Percentiles rank a stretch among this genome's conserved stretches.
Conservation (phyloP, 345 rosid genomes). For the sweet orange (Citrus sinensis) region DNA sequence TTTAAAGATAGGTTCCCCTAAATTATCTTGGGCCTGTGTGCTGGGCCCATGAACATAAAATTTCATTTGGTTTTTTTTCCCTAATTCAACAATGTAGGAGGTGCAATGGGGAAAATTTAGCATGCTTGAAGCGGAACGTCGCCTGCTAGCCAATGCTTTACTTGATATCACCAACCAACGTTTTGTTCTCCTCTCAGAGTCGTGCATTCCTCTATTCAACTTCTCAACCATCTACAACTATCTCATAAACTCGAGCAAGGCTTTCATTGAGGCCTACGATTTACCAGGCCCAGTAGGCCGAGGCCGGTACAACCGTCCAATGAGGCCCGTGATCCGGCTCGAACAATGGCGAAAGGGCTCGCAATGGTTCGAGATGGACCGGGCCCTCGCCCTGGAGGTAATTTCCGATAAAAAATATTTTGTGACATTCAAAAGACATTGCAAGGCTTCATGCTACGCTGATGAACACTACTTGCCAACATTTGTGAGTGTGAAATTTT, state of each 20-base stretch:
- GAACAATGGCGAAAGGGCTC: conserved; percentile 81
- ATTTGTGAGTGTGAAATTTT: conserved; percentile 38
- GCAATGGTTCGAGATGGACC: conserved; percentile 84
- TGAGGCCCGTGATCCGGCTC: conserved; percentile 46
- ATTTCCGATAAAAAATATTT: conserved; percentile 55
- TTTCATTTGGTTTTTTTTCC: too few species aligned
- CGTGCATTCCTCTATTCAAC: conserved; percentile 80
- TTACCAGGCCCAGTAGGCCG: conserved; percentile 52
- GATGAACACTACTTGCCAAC: conserved; percentile 89
- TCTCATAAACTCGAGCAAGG: conserved; percentile 43
- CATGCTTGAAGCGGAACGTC: conserved; percentile 79
- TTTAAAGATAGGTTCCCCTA: neutral
- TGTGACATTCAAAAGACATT: conserved; percentile 34
- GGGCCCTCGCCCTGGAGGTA: conserved; percentile 53
- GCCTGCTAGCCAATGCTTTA: conserved; percentile 73
- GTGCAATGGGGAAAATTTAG: conserved; percentile 70
- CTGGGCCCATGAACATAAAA: too few species aligned
- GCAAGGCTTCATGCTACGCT: conserved; percentile 45
- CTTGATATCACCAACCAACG: conserved; percentile 63
- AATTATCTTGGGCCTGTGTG: too few species aligned
- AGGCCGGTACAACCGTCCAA: conserved; percentile 51
- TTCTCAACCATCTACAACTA: conserved; percentile 63
- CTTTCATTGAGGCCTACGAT: conserved; percentile 55
- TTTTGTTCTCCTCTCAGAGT: conserved; percentile 78
- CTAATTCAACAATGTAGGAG: conserved; percentile 23